These are phyloP conservation scores for Mrakia hoshinonis DNA, from an alignment of 768 basidiomycete species.

Conservation along the genomic window DNA sequence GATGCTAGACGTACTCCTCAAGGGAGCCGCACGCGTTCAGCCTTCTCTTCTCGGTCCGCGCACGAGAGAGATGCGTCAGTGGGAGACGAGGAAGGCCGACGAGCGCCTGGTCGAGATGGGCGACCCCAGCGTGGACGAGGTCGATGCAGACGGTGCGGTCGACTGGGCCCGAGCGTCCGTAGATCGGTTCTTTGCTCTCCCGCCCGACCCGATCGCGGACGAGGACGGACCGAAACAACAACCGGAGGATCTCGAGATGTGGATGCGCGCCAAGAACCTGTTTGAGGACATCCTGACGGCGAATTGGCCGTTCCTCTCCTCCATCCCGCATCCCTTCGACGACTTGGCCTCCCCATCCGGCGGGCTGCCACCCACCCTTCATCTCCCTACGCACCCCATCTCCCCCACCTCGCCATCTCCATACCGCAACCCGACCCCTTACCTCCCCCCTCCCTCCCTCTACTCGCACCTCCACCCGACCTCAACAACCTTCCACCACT, in stretches of 20 bases:
- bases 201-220: not conserved
- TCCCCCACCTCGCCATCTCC: not conserved
- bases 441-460: not conserved
- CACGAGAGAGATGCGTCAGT: not conserved
- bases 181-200: not conserved
- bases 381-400: too few relatives aligned
- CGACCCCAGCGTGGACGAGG: not conserved
- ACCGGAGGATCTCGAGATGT: not conserved
- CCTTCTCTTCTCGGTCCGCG: not conserved
- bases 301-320: constrained; percentile 10
- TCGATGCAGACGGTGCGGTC: not conserved
- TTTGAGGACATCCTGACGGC: constrained; percentile 1
- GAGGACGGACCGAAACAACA: not conserved
- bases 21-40: not conserved
- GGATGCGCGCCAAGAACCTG: not conserved
- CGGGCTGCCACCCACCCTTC: not conserved
- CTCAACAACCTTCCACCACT: constrained; percentile 2
- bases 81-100: not conserved
- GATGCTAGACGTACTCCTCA: not conserved
- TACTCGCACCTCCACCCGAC: constrained; percentile 16
- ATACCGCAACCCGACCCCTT: not conserved
- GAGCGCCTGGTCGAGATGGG: not conserved
- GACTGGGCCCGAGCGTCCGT: constrained; percentile 3
- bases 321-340: constrained; percentile 4
- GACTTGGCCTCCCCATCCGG: not conserved